Base-by-base conservation (phyloP, 768 basidiomycete species). In the Phylloporus arenicola region DNA sequence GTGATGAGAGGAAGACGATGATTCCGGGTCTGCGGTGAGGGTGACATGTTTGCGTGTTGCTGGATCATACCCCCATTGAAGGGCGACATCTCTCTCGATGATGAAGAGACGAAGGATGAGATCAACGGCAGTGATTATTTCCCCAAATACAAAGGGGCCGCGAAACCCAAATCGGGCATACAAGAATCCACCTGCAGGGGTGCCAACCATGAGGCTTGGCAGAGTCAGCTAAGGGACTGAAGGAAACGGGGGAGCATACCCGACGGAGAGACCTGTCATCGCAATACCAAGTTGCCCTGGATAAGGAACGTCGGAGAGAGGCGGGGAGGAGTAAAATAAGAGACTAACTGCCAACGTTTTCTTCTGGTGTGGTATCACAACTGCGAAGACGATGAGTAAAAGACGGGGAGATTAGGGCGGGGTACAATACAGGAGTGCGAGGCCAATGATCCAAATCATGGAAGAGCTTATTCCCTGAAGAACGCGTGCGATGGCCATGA, bases 381-480 rank as follows among this genome's bases (percentile, higher is more conserved):
- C 82, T 83, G 35, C 24, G 3, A 42, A 42, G 25, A n/a, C 17
- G 10, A 43, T 68, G 12, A 70, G 52, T 13, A 47, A 14, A 19
- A 4, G 8, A 40, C 2, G 3, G 0, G 30, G 17, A 8, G n/a
- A 3, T 33, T 11, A 25, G 11, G 37, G 5, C 37, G 4, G 17
- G 12, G 37, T 10, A 33, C 56, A 70, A 59, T 58, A 82, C 81
- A 83, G 61, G 25, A 84, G 68, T 22, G 82, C 81, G 29, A 84
- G 57, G 2, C 82, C 82, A 17, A 82, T 77, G 0, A 81, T 73
- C 82, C 81, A 84, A 9, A 84, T 71, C 63, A 82, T 71, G 6
- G 81, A 77, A 0, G 82, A 82, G 14, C 78, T 77, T 10, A 81
- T 63, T 5, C 83, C 82, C 62, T 84, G 83, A 24, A 83, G 43